phyloP scores from a whole-genome alignment of 139 green algal genomes.

The Gonium pectorale region DNA sequence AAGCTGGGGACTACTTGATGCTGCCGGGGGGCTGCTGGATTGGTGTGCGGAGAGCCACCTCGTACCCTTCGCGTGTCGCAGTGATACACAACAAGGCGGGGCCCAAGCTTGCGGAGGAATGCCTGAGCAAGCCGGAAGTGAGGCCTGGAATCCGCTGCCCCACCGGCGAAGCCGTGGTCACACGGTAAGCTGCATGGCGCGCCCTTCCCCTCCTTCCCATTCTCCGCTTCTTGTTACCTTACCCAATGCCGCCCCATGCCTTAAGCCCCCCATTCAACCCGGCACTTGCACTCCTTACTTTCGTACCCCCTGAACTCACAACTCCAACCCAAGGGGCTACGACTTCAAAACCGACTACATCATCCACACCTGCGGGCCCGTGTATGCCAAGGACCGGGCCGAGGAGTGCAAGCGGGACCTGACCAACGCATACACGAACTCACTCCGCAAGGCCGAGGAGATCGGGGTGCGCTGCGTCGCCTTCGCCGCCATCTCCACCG shows the following conservation, averaged over 20 bases:
- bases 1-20: too few species aligned
- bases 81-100: conserved; percentile 30
- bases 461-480: conserved; percentile 13
- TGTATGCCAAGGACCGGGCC: conserved; percentile 16
- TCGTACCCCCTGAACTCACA: not conserved
- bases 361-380: conserved; percentile 26
- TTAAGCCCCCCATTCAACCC: too few species aligned
- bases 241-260: too few species aligned
- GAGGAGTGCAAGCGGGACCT: not conserved
- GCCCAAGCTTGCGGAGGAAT: conserved; percentile 11
- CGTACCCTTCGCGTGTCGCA: not conserved
- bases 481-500: conserved; percentile 33
- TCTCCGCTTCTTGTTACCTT: too few species aligned
- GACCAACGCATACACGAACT: conserved; percentile 17
- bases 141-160: conserved; percentile 29
- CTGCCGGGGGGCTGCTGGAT: not conserved
- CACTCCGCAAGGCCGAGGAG: not conserved
- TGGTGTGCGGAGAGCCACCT: not conserved
- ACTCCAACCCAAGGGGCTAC: not conserved
- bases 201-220: not conserved
- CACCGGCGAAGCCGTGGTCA: conserved; percentile 16
- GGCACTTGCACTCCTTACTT: too few species aligned
- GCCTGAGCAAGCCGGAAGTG: conserved; percentile 9
- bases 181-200: not conserved
- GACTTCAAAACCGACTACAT: conserved; percentile 21